Evolutionary conservation across 75 land plant genomes (phyloP), one percentile per base, ranked within the genome.

Genomic region (Isoetes taiwanensis): DNA sequence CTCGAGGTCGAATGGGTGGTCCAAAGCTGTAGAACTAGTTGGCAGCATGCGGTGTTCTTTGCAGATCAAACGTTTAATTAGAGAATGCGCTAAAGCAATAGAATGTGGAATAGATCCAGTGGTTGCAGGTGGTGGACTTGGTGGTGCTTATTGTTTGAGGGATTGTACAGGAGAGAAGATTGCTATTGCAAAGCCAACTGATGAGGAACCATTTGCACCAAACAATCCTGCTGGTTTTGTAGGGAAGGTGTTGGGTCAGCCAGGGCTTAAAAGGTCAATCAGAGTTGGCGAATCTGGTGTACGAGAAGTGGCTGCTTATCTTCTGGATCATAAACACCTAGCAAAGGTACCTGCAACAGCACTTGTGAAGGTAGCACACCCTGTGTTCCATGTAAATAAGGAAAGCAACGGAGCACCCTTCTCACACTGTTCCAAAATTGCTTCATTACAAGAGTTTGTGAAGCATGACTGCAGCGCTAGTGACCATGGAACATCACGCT

Each of bases 341-440:
- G 50, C 50, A 5, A 16, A 16, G 50, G 50, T 46, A 4, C 50
- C 50, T 5, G 50, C 50, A 16, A 46, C 50, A 6, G 50, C 25
- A 6, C 50, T 46, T 46, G 50, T 46, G 8, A 46, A 46, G 50
- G 50, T 23, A 5, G 50, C 25, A 4, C 50, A 46, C 25, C 50
- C 50, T 23, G 23, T 46, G 25, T 46, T 46, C 19, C 50, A 46
- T 23, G n/a, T 46, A 16, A 46, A 46, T n/a, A 16, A 23, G n/a
- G 5, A 5, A 16, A n/a, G 50, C 8, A 46, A 4, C n/a, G n/a
- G n/a, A 4, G 12, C 50, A 5, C 8, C 50, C 25, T 31, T 57
- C n/a, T 34, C 0, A 41, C 77, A 3, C 42, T 52, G 24, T 62
- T 30, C 48, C 50, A 46, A 46, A 23, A 46, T 46, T 8, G 50